Evolutionary conservation across 2,329 filamentous ascomycete species (phyloP).

Genomic region (Talaromyces verruculosus): DNA sequence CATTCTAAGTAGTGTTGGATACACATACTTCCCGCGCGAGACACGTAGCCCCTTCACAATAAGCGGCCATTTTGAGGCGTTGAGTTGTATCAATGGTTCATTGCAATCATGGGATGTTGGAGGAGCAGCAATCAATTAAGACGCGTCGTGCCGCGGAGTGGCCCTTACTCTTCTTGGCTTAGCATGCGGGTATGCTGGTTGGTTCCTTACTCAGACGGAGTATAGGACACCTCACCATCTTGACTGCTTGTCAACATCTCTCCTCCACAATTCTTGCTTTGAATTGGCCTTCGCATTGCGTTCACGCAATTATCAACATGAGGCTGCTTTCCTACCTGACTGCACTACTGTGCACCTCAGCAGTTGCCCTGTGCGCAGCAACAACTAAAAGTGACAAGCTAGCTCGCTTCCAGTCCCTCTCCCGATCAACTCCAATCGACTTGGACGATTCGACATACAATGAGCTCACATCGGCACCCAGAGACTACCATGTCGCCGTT

Average conservation of each 20-base stretch:
- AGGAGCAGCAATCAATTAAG: background rate
- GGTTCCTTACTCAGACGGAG: background rate
- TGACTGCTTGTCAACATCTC: background rate
- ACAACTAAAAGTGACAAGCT: constrained; percentile 69
- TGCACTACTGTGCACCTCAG: constrained; percentile 43
- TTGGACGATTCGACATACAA: constrained; percentile 75
- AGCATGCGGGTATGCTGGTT: background rate
- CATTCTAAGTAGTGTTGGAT: background rate
- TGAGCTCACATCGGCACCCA: constrained; percentile 70
- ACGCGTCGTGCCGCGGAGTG: constrained; percentile 6
- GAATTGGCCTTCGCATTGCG: background rate
- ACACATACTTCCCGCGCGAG: constrained; percentile 29
- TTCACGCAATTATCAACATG: constrained; percentile 27
- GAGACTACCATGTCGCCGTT: constrained; percentile 80
- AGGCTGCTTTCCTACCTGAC: constrained; percentile 32
- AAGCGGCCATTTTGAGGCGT: background rate
- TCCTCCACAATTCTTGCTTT: background rate
- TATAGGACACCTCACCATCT: constrained; percentile 19
- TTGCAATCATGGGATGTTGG: background rate
- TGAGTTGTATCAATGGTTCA: background rate
- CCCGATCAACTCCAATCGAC: constrained; percentile 68
- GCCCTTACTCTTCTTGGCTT: background rate
- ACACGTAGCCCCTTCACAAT: constrained; percentile 16
- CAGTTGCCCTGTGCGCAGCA: constrained; percentile 30
- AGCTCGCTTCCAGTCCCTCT: constrained; percentile 66